Evolutionary conservation across 768 basidiomycete species (phyloP).

Genomic region (Lepiota subincarnata): DNA sequence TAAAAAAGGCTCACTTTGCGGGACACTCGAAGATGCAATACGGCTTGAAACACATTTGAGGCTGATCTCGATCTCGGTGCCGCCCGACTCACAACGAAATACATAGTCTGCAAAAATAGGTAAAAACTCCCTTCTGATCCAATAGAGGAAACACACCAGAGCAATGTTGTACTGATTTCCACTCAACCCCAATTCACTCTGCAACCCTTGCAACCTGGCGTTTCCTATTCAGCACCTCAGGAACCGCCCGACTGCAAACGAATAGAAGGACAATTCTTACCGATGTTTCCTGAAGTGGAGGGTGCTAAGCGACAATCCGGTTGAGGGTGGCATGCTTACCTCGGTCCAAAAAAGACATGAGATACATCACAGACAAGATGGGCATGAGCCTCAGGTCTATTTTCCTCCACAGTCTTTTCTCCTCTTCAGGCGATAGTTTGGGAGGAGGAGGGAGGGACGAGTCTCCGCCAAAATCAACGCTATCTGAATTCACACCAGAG

Average conservation of each 20-base stretch:
- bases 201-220: constrained; percentile 62
- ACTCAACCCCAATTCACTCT: constrained; percentile 48
- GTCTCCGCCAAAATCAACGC: constrained; percentile 2
- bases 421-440: constrained; percentile 8
- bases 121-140: constrained; percentile 8
- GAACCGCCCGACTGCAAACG: not conserved
- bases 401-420: constrained; percentile 53
- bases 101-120: constrained; percentile 49
- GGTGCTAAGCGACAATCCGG: not conserved
- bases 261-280: constrained; percentile 23
- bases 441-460: constrained; percentile 1
- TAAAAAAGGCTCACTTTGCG: constrained; percentile 46
- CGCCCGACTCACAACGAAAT: constrained; percentile 51
- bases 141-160: constrained; percentile 33
- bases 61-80: not conserved
- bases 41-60: constrained; percentile 29
- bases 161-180: constrained; percentile 65
- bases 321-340: constrained; percentile 26
- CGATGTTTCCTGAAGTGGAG: constrained; percentile 48
- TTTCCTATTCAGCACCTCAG: constrained; percentile 40
- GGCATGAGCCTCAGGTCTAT: constrained; percentile 56
- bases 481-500: not conserved
- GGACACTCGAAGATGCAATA: constrained; percentile 68
- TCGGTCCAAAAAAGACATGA: constrained; percentile 63
- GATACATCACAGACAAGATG: constrained; percentile 55